phyloP scores from a whole-genome alignment of 202 grass and related monocot species.

The Setaria viridis region DNA sequence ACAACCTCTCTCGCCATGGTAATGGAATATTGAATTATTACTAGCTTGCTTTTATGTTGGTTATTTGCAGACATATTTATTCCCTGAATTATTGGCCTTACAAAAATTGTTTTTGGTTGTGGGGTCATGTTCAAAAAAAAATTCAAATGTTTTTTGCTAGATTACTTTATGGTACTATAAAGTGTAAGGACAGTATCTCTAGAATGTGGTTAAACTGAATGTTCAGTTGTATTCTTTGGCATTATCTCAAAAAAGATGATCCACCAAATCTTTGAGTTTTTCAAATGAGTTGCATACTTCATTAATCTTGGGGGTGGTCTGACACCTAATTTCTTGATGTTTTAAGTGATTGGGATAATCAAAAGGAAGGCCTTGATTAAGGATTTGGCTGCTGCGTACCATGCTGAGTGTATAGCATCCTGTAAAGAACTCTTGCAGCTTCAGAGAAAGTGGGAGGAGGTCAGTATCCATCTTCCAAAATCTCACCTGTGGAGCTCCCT shows the following conservation, averaged over 20 bases:
- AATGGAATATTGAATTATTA: neutral
- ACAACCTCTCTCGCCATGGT: neutral
- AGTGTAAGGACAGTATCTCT: neutral
- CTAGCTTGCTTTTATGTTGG: neutral
- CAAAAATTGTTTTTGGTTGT: neutral
- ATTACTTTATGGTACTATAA: neutral
- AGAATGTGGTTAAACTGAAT: neutral
- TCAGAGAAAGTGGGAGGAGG: slow-evolving; percentile 87
- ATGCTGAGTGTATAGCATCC: slow-evolving; percentile 60
- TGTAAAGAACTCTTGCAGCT: slow-evolving; percentile 82
- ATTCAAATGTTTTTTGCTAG: slow-evolving; percentile 24
- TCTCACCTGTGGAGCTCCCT: neutral
- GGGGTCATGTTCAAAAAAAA: neutral
- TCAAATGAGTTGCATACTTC: neutral
- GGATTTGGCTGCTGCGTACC: slow-evolving; percentile 75
- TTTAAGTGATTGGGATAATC: slow-evolving; percentile 90
- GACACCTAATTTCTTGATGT: neutral
- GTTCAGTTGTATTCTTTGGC: slow-evolving; percentile 11
- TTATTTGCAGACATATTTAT: neutral
- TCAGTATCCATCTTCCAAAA: slow-evolving; percentile 29
- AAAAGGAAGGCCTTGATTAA: slow-evolving; percentile 91
- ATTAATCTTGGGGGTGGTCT: neutral
- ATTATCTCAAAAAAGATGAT: neutral
- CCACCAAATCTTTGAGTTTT: neutral
- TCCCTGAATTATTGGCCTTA: neutral